Percentiles rank a stretch among this genome's conserved stretches.
phyloP scores from a whole-genome alignment of 23 red algal species.

The Gracilaria vermiculophylla region DNA sequence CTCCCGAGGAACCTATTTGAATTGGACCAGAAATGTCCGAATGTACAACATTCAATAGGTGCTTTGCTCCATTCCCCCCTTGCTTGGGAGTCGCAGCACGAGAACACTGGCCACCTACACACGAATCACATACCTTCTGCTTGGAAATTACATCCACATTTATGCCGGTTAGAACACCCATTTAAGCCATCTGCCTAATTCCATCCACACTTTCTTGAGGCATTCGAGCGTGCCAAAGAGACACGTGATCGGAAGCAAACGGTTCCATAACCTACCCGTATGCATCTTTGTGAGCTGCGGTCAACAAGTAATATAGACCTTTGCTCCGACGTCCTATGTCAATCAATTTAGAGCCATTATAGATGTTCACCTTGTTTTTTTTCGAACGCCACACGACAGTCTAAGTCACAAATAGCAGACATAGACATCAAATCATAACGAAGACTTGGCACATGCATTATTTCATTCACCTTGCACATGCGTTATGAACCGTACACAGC shows the following conservation, averaged over 20 bases:
- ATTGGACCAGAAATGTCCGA: conserved; percentile 32
- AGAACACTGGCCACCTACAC: background rate
- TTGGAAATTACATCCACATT: background rate
- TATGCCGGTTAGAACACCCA: background rate
- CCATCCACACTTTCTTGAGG: conserved; percentile 27
- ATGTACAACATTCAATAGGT: background rate
- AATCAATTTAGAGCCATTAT: background rate
- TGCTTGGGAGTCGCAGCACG: conserved; percentile 28
- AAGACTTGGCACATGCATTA: background rate
- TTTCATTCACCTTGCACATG: background rate
- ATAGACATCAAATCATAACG: background rate
- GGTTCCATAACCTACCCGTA: background rate
- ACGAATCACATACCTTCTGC: conserved; percentile 12
- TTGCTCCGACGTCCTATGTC: background rate
- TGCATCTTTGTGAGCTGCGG: background rate
- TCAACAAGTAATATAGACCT: background rate
- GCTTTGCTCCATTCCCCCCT: background rate
- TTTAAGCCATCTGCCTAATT: background rate
- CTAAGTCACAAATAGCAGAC: no score
- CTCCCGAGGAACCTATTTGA: background rate
- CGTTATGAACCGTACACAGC: background rate
- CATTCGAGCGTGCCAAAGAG: conserved; percentile 24
- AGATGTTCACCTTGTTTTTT: background rate
- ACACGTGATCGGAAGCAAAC: background rate
- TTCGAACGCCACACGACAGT: background rate